Evolutionary conservation across 768 basidiomycete genomes (phyloP).

Genomic region (Termitomyces sp.): DNA sequence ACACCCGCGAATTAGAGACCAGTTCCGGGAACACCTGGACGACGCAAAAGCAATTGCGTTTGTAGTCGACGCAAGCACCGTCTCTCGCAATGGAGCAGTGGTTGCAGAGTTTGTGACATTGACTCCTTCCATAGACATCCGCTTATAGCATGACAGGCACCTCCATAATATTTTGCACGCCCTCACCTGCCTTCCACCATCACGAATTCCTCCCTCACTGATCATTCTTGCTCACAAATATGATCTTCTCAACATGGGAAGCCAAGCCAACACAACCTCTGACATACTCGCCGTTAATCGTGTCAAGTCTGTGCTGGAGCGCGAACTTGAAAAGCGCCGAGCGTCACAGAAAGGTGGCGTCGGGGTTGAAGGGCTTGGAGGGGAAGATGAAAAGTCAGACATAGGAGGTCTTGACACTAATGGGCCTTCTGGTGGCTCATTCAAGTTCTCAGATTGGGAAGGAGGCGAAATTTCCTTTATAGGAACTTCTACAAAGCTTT

Average conservation of each 20-base stretch:
- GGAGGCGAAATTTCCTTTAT: slow-evolving; percentile 74
- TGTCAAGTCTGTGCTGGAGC: slow-evolving; percentile 74
- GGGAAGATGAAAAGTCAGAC: slow-evolving; percentile 59
- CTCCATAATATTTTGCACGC: slow-evolving; percentile 70
- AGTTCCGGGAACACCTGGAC: slow-evolving; percentile 62
- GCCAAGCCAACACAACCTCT: slow-evolving; percentile 30
- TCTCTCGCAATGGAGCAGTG: slow-evolving; percentile 69
- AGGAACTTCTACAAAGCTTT: slow-evolving; percentile 47
- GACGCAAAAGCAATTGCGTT: slow-evolving; percentile 69
- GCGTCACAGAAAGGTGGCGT: slow-evolving; percentile 61
- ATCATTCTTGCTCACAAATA: slow-evolving; percentile 74
- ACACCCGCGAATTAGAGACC: slow-evolving; percentile 76
- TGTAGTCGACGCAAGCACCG: slow-evolving; percentile 74
- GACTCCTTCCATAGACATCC: neutral
- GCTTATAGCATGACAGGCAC: slow-evolving; percentile 43
- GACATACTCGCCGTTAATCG: slow-evolving; percentile 58
- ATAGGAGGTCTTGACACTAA: slow-evolving; percentile 74
- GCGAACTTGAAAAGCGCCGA: slow-evolving; percentile 79
- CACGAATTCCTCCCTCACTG: slow-evolving; percentile 55
- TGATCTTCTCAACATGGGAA: slow-evolving; percentile 59
- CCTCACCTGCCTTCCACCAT: slow-evolving; percentile 70
- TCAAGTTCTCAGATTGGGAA: slow-evolving; percentile 81
- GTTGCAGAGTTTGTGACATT: slow-evolving; percentile 72
- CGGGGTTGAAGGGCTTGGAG: slow-evolving; percentile 71
- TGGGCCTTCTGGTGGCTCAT: slow-evolving; percentile 46